These are phyloP conservation scores for Exophiala oligosperma DNA, from an alignment of 2,329 filamentous ascomycete genomes.

Conservation along the genomic window DNA sequence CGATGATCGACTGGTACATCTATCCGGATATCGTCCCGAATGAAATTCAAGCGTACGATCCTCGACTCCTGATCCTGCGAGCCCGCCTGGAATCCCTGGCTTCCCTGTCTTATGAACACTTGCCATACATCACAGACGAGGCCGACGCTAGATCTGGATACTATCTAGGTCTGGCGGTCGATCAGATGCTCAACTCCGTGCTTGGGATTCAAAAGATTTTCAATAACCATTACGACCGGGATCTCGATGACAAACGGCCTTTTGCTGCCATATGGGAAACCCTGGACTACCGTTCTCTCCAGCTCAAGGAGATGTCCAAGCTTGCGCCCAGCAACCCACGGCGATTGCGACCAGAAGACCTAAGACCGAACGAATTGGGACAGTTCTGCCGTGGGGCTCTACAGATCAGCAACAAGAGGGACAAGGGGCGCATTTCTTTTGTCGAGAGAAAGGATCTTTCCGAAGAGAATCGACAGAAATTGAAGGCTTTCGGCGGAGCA, in stretches of 20 bases:
- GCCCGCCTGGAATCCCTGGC: conserved; percentile 17
- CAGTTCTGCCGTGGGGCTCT: conserved; percentile 30
- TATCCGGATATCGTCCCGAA: conserved; percentile 25
- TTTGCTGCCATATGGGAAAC: conserved; percentile 23
- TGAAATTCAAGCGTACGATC: conserved; percentile 27
- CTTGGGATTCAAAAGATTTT: conserved; percentile 28
- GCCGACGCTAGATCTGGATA: conserved; percentile 20
- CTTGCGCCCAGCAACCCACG: conserved; percentile 21
- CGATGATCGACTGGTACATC: conserved; percentile 30
- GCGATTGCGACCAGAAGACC: conserved; percentile 19
- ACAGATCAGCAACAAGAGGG: conserved; percentile 26
- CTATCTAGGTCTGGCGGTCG: conserved; percentile 21
- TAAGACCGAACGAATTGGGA: conserved; percentile 19
- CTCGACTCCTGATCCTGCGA: conserved; percentile 29
- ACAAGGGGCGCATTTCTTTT: conserved; percentile 24
- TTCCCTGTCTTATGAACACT: conserved; percentile 19
- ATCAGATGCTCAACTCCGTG: conserved; percentile 25
- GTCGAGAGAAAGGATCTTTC: conserved; percentile 23
- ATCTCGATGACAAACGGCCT: conserved; percentile 23
- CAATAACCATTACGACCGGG: conserved; percentile 28
- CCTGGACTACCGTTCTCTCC: conserved; percentile 23
- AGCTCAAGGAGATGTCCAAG: conserved; percentile 18
- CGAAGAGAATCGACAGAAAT: conserved; percentile 18
- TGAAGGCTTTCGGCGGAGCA: conserved; percentile 23
- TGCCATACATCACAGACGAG: conserved; percentile 25